phyloP scores from a whole-genome alignment of 1,139 yeast genomes.

The Dujonia santamariae region DNA sequence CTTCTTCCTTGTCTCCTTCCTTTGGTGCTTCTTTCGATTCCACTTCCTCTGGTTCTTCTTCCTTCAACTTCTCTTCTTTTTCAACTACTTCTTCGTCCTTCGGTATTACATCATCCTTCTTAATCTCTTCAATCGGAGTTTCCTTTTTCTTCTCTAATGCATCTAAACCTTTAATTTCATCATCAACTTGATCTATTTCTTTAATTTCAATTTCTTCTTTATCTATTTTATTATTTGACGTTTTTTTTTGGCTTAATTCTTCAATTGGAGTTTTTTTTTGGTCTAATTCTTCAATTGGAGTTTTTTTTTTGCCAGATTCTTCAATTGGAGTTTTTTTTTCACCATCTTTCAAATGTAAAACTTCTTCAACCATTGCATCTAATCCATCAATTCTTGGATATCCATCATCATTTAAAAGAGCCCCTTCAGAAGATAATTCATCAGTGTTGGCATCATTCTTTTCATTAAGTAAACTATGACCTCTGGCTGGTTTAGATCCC shows the following conservation, averaged over 20 bases:
- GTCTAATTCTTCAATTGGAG: conserved; percentile 2
- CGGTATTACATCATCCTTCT: conserved; percentile 6
- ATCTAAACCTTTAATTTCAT: neutral
- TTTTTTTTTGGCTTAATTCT: conserved; percentile 2
- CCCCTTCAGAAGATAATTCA: conserved; percentile 43
- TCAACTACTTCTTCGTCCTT: conserved; percentile 6
- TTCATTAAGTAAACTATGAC: conserved; percentile 24
- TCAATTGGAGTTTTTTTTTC: conserved; percentile 5
- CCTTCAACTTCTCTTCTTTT: conserved; percentile 10
- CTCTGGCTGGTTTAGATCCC: conserved; percentile 25
- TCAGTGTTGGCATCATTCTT: conserved; percentile 43
- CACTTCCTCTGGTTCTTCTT: conserved; percentile 5
- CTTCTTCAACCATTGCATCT: conserved; percentile 42
- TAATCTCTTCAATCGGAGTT: conserved; percentile 5
- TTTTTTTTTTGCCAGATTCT: conserved; percentile 1
- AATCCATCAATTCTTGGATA: conserved; percentile 38
- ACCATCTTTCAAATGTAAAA: conserved; percentile 21
- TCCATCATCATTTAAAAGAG: conserved; percentile 46
- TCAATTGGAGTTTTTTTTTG: conserved; percentile 3
- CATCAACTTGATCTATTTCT: neutral
- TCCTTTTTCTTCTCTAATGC: conserved; percentile 3
- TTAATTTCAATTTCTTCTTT: neutral
- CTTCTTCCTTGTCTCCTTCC: conserved; percentile 6
- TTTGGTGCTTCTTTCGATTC: conserved; percentile 4
- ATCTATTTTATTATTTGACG: conserved; percentile 5